A percentile compares a stretch with the other conserved stretches of the same genome.
Evolutionary conservation across 2,329 filamentous ascomycete species (phyloP).

Genomic region (Ophiostoma himal-ulmi): DNA sequence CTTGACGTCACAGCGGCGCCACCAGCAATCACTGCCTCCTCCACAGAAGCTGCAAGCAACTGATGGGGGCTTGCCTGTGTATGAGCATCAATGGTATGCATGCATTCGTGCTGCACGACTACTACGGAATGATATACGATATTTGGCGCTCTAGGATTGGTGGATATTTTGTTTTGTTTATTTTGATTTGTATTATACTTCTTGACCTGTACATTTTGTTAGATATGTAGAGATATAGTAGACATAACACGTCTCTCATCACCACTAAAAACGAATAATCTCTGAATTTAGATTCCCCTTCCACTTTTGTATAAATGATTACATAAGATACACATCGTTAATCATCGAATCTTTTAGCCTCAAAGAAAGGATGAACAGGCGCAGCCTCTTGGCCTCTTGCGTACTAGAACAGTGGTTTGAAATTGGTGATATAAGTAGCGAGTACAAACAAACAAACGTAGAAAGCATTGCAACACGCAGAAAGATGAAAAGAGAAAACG

Average conservation of each 20-base stretch:
- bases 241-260: background rate
- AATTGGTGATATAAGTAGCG: slow-evolving; percentile 8
- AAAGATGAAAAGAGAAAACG: slow-evolving; percentile 22
- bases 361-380: no score
- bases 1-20: slow-evolving; percentile 42
- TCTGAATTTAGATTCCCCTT: no score
- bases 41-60: background rate
- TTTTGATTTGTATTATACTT: background rate
- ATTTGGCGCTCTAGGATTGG: background rate
- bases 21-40: background rate
- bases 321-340: no score
- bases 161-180: background rate
- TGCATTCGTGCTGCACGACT: no score
- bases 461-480: slow-evolving; percentile 4
- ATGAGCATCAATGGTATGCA: background rate
- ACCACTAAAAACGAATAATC: no score
- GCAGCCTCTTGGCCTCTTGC: background rate
- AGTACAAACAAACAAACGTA: slow-evolving; percentile 5
- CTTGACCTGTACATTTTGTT: no score
- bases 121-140: background rate
- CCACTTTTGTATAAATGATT: no score
- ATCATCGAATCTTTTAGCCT: no score
- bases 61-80: background rate
- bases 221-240: background rate
- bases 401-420: background rate